Evolutionary conservation across 1,139 yeast species (phyloP), one percentile per base, ranked within the genome.

Genomic region (Komagataea norvegica): DNA sequence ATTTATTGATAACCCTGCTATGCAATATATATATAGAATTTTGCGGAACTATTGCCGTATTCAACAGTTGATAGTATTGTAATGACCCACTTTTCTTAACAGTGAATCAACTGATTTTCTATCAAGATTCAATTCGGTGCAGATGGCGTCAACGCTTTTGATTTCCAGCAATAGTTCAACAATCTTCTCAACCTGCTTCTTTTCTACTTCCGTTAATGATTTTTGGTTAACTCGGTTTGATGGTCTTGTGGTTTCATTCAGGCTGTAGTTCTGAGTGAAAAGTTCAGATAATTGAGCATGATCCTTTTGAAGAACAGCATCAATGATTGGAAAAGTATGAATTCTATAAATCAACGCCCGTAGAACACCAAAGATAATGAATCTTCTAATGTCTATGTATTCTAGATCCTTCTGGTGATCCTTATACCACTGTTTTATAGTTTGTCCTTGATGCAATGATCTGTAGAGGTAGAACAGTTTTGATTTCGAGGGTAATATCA

Each of bases 311-410:
- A 29, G 39, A 48, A 49, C 37, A 0, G 53, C 36, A 24, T 53
- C 57, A 16, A 63, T 43, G 3, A 87, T 64, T 0, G 97, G 96
- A 54, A 77, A 86, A 10, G 87, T 68, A 43, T 84, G 74, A 1
- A 88, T 85, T 36, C 97, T 64, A 57, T 88, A 88, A 14, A 93
- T 80, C 7, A 93, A 58, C 1, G 94, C 88, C 45, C 87, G 74
- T 26, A 87, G 66, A 3, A 87, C 72, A 0, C 98, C 99, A 66
- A 89, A 93, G 21, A 88, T 79, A 13, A 91, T 68, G 52, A 93
- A 86, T 35, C 95, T 64, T 43, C 97, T 67, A 3, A 91, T 68
- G 58, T 93, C 98, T 29, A 93, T 76, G 48, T 77, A 74, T 21
- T 64, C 62, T 22, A 93, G 62, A 8, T 67, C 61, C 33, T 74